phyloP scores from a whole-genome alignment of 768 basidiomycete genomes.

The Boletales sp. region DNA sequence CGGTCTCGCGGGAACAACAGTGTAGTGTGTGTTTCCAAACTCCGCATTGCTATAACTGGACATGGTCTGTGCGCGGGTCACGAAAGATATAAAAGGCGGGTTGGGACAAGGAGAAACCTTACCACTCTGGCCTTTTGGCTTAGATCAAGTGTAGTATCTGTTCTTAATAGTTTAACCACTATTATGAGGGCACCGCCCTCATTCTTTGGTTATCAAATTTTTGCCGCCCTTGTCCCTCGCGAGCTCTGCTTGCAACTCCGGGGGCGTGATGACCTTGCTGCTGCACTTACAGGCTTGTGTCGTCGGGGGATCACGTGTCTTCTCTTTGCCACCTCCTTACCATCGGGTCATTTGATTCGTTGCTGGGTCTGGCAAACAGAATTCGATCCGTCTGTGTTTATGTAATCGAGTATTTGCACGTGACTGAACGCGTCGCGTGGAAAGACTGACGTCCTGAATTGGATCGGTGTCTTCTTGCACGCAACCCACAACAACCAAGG shows the following conservation, averaged over 20 bases:
- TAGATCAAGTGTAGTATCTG: constrained; percentile 80
- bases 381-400: no score
- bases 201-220: constrained; percentile 52
- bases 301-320: constrained; percentile 5
- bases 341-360: neutral
- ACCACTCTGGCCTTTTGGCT: constrained; percentile 56
- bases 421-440: constrained; percentile 31
- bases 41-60: neutral
- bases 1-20: neutral
- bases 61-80: constrained; percentile 18
- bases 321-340: neutral
- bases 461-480: neutral
- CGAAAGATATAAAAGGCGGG: constrained; percentile 9
- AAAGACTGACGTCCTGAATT: constrained; percentile 12
- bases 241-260: constrained; percentile 14
- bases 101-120: neutral
- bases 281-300: constrained; percentile 4
- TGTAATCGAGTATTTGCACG: constrained; percentile 10
- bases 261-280: constrained; percentile 7
- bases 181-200: constrained; percentile 53
- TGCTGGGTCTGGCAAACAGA: constrained; percentile 2
- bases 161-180: constrained; percentile 62
- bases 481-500: constrained; percentile 6
- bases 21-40: neutral
- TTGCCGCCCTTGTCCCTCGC: constrained; percentile 23